These are phyloP conservation scores for Pycnococcus provasolii DNA, from an alignment of 139 green algal species.

Conservation along the genomic window DNA sequence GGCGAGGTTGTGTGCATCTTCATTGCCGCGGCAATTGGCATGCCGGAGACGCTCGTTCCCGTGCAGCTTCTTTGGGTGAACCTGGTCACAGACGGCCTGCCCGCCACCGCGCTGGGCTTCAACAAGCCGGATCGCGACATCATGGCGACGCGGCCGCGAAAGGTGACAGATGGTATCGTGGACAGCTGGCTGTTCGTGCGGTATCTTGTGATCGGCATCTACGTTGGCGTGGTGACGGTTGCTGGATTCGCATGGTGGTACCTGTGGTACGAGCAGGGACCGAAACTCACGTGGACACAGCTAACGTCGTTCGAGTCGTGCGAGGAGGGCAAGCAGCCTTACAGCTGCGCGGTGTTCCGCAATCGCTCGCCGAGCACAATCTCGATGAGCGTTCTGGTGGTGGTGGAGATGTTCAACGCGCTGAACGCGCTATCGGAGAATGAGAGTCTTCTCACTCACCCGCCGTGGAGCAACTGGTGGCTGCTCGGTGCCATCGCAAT, in stretches of 20 bases:
- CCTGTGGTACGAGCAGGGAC: conserved; percentile 39
- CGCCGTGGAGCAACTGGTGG: conserved; percentile 88
- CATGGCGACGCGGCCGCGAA: conserved; percentile 30
- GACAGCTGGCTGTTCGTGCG: conserved; percentile 81
- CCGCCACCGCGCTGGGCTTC: conserved; percentile 42
- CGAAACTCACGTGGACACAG: conserved; percentile 49
- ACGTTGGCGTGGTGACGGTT: conserved; percentile 42
- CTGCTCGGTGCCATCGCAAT: conserved; percentile 78
- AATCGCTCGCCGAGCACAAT: conserved; percentile 60
- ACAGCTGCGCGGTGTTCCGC: conserved; percentile 62
- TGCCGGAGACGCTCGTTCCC: conserved; percentile 42
- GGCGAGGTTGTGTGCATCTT: conserved; percentile 50
- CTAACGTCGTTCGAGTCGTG: conserved; percentile 46
- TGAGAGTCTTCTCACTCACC: conserved; percentile 43
- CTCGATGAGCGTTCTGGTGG: conserved; percentile 58
- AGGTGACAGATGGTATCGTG: conserved; percentile 64
- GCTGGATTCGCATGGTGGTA: conserved; percentile 41
- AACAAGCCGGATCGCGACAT: conserved; percentile 45
- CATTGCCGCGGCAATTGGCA: conserved; percentile 38
- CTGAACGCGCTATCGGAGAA: conserved; percentile 42
- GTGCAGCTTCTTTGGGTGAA: conserved; percentile 51
- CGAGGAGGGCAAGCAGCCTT: conserved; percentile 24
- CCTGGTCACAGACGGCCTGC: conserved; percentile 42
- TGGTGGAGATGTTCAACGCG: conserved; percentile 48
- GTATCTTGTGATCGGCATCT: conserved; percentile 36